These are phyloP conservation scores for Punctularia strigosozonata DNA, from an alignment of 768 basidiomycete species.

Conservation along the genomic window DNA sequence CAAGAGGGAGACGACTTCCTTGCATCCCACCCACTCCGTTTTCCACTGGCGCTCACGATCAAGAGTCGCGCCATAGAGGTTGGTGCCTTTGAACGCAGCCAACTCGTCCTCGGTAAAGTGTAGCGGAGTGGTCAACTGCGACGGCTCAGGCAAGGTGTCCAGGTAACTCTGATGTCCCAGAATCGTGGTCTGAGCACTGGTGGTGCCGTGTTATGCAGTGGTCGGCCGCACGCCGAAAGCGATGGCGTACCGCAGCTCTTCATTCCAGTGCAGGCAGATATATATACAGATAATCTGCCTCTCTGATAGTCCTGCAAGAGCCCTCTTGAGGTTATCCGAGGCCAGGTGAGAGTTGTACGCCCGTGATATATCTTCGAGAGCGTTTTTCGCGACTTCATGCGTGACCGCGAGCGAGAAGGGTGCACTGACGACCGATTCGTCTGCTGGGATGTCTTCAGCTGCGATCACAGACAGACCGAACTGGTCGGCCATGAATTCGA, in stretches of 20 bases:
- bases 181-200: conserved; percentile 3
- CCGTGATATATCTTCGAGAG: conserved; percentile 32
- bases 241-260: conserved; percentile 3
- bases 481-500: too few species aligned
- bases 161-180: conserved; percentile 52
- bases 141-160: conserved; percentile 44
- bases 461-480: conserved; percentile 43
- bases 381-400: conserved; percentile 29
- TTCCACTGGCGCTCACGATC: conserved; percentile 56
- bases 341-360: too few species aligned
- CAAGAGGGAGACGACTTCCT: conserved; percentile 20
- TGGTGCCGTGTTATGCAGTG: conserved; percentile 7
- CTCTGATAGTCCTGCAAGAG: conserved; percentile 33
- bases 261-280: conserved; percentile 46
- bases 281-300: conserved; percentile 63
- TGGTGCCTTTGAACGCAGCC: conserved; percentile 61
- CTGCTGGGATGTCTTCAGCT: conserved; percentile 28
- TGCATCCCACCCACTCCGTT: conserved; percentile 50
- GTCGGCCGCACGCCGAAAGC: conserved; percentile 3
- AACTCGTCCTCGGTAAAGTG: conserved; percentile 59
- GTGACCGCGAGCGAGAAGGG: conserved; percentile 60
- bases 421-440: conserved; percentile 50
- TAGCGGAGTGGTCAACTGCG: conserved; percentile 56
- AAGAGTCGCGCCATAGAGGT: conserved; percentile 64
- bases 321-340: conserved; percentile 16